These are phyloP conservation scores for Phylloporus sp. DNA, from an alignment of 768 basidiomycete species.

Conservation along the genomic window DNA sequence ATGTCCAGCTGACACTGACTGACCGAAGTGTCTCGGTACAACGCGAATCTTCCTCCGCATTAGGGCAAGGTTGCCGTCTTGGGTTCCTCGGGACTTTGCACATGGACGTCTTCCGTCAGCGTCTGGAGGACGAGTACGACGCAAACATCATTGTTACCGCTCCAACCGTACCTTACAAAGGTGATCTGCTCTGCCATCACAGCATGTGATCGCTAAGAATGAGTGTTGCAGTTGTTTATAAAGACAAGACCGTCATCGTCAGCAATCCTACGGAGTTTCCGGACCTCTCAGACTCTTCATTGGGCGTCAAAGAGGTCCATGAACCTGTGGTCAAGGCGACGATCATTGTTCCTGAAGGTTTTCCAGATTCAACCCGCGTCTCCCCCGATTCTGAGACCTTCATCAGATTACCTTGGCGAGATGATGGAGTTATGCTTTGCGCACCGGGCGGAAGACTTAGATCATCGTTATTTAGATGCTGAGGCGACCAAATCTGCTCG, in stretches of 20 bases:
- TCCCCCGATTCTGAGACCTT: background rate
- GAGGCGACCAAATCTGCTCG: slow-evolving; percentile 41
- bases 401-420: slow-evolving; percentile 81
- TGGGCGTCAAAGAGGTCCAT: slow-evolving; percentile 69
- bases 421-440: slow-evolving; percentile 94
- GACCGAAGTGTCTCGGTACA: slow-evolving; percentile 88
- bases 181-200: slow-evolving; percentile 32
- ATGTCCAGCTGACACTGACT: slow-evolving; percentile 66
- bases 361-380: slow-evolving; percentile 2
- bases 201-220: background rate
- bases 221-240: slow-evolving; percentile 59
- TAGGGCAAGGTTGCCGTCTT: slow-evolving; percentile 92
- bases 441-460: slow-evolving; percentile 78
- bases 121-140: slow-evolving; percentile 94
- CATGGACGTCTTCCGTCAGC: slow-evolving; percentile 94
- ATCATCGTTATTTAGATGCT: slow-evolving; percentile 80
- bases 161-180: slow-evolving; percentile 91
- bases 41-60: slow-evolving; percentile 86
- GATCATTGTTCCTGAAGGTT: slow-evolving; percentile 92
- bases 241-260: slow-evolving; percentile 55
- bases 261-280: slow-evolving; percentile 98
- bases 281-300: slow-evolving; percentile 58
- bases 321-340: slow-evolving; percentile 93
- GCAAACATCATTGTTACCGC: slow-evolving; percentile 94
- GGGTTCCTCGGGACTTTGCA: slow-evolving; percentile 95